Evolutionary conservation across 306 rosid genomes (phyloP).

Genomic region (Macrotyloma uniflorum): DNA sequence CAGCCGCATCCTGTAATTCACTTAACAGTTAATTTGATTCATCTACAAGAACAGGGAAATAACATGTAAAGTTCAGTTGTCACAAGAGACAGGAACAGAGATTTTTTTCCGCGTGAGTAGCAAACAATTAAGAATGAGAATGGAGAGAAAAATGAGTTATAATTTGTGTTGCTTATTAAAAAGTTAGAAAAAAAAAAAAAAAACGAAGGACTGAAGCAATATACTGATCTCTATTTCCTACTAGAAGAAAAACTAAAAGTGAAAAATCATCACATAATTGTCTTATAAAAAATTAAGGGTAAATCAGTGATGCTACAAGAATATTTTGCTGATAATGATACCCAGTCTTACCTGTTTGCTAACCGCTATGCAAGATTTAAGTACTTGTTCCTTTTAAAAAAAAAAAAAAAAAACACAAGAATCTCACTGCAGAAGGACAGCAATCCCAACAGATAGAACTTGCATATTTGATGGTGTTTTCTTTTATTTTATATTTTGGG

Average conservation of each 20-base stretch:
- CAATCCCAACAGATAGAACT: not conserved
- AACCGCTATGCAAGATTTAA: not conserved
- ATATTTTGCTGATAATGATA: not conserved
- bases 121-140: conserved; percentile 25
- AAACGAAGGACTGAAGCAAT: not conserved
- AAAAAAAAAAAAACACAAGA: not conserved
- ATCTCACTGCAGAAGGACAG: not conserved
- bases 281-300: not conserved
- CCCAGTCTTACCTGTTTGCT: not conserved
- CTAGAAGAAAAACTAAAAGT: not conserved
- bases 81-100: not conserved
- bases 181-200: not conserved
- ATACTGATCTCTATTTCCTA: not conserved
- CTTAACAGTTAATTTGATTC: conserved; percentile 26
- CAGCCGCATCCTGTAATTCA: conserved; percentile 73
- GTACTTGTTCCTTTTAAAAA: not conserved
- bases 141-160: not conserved
- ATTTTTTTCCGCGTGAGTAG: conserved; percentile 3
- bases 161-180: not conserved
- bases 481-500: not conserved
- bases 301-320: conserved; percentile 3
- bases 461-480: not conserved
- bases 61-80: conserved; percentile 7
- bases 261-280: not conserved
- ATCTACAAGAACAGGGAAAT: not conserved